Evolutionary conservation across 106 monocot species (phyloP), one percentile per base, ranked within the genome.

Genomic region (Dendrobium chrysotoxum): DNA sequence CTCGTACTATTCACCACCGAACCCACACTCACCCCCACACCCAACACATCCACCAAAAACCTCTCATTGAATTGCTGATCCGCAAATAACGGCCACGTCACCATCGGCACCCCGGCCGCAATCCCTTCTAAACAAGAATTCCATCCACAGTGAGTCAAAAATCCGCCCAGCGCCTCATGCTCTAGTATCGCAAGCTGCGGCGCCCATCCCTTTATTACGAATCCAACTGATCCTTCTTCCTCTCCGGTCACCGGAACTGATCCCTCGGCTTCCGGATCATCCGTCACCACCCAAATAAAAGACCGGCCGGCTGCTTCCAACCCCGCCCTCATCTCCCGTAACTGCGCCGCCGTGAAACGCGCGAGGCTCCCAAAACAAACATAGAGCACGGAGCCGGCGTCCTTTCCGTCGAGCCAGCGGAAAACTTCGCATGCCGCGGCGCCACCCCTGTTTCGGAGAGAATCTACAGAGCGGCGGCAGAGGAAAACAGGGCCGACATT

Each of bases 341-440:
- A 25, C 78, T 91, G 88, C 28, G 17, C 80, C 28, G 20, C 53
- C 0, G 80, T 71, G 78, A 88, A 84, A 17, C 81, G 53, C 57
- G 77, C 76, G 84, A 86, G 78, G 75, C 88, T 91, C 0, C 91
- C 91, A 57, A 91, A 88, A 78, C 86, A 84, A 11, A 85, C 86
- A 46, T 80, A 91, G 55, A 86, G 75, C 17, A 88, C 86, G 2
- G 91, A 91, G 1, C 81, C 68, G 28, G 7, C 39, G 21, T 80
- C 75, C 61, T 64, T 75, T 45, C 54, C 6, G 42, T 85, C 84
- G 15, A 91, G 85, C 85, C 88, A 91, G 28, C 18, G 76, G 79
- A 80, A 47, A 16, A 68, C 35, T 11, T 25, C 41, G 17, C 15
- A 21, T 17, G 55, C 7, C 15, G 20, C 7, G 42, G 44, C 0